phyloP scores from a whole-genome alignment of 1,284 basidiomycete genomes.

The Kwoniella shivajii region DNA sequence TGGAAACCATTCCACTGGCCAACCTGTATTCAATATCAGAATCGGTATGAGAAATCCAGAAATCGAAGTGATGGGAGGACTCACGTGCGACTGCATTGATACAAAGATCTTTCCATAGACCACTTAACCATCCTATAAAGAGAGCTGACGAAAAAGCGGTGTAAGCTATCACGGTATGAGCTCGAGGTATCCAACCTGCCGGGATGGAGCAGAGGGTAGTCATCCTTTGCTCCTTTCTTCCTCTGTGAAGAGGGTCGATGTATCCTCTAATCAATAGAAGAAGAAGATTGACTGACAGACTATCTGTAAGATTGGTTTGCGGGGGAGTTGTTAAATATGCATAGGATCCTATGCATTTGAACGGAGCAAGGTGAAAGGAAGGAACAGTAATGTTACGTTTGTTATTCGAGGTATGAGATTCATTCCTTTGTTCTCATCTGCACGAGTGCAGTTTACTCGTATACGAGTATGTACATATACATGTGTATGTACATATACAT shows the following conservation, averaged over 20 bases:
- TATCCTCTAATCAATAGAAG: too few relatives aligned
- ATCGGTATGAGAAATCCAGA: constrained; percentile 30
- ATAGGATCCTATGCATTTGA: too few relatives aligned
- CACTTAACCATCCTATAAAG: constrained; percentile 62
- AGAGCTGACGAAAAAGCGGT: constrained; percentile 74
- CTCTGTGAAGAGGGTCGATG: too few relatives aligned
- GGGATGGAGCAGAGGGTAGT: constrained; percentile 43
- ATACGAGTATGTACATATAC: too few relatives aligned
- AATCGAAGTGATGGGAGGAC: neutral
- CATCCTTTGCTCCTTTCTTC: constrained; percentile 19
- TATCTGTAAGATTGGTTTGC: too few relatives aligned
- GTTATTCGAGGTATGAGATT: too few relatives aligned
- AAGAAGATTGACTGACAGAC: too few relatives aligned
- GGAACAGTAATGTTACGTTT: too few relatives aligned
- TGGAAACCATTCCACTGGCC: constrained; percentile 89
- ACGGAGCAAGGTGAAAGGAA: neutral
- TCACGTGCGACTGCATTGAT: constrained; percentile 70
- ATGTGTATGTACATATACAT: too few relatives aligned
- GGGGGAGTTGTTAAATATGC: too few relatives aligned
- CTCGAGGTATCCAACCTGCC: constrained; percentile 45
- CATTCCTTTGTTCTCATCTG: too few relatives aligned
- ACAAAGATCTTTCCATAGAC: constrained; percentile 85
- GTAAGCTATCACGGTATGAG: constrained; percentile 71
- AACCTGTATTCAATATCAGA: constrained; percentile 58
- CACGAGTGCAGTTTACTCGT: too few relatives aligned